Conservation (phyloP, 192 early-diverging fungal species). For the Coemansia sp. region DNA sequence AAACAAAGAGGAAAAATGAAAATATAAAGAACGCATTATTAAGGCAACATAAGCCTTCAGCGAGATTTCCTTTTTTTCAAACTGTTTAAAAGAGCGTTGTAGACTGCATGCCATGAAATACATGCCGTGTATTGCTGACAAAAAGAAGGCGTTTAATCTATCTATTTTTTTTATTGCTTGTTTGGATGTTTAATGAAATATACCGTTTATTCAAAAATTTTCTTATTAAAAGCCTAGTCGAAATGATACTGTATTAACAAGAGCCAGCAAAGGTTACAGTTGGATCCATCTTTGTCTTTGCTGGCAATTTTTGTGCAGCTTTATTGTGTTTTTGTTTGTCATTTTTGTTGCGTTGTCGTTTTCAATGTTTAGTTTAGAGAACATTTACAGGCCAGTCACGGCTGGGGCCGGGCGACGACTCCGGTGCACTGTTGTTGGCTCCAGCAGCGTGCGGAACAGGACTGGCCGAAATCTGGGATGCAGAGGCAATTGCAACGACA, state of each 20-base stretch:
- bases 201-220: neutral
- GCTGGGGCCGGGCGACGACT: slow-evolving; percentile 29
- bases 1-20: too few relatives aligned
- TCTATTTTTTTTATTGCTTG: too few relatives aligned
- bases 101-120: too few relatives aligned
- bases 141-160: too few relatives aligned
- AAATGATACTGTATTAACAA: neutral
- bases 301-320: neutral
- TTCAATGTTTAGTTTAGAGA: slow-evolving; percentile 17
- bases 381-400: slow-evolving; percentile 55
- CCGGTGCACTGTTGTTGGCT: slow-evolving; percentile 8
- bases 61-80: neutral
- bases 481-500: slow-evolving; percentile 16
- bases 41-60: too few relatives aligned
- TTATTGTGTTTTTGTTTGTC: neutral
- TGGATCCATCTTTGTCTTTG: neutral
- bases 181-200: neutral
- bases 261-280: neutral
- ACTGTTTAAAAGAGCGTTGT: too few relatives aligned
- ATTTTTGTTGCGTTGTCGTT: too few relatives aligned
- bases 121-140: too few relatives aligned
- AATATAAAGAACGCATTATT: too few relatives aligned
- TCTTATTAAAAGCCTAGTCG: slow-evolving; percentile 2
- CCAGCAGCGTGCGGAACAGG: slow-evolving; percentile 14
- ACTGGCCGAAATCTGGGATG: slow-evolving; percentile 16